A percentile compares a stretch with the other conserved stretches of the same genome.
Evolutionary conservation across 495 filamentous ascomycete species (phyloP).

Genomic region (Pseudoneurospora amorphoporcata): DNA sequence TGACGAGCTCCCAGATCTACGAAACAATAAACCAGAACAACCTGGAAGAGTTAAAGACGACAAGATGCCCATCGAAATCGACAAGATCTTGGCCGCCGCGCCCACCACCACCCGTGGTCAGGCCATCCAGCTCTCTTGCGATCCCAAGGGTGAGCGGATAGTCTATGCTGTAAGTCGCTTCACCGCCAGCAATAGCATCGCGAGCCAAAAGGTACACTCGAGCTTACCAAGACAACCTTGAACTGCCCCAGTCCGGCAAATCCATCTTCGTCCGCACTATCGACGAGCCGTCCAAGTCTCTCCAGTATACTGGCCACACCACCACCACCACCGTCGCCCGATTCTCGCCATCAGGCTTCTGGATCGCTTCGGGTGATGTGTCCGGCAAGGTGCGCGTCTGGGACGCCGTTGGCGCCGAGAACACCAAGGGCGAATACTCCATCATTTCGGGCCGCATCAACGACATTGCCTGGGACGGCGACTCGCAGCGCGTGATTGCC

Average conservation of each 20-base stretch:
- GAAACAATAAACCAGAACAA: too few relatives aligned
- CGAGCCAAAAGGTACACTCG: neutral
- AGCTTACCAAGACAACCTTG: neutral
- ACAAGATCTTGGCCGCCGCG: constrained; percentile 45
- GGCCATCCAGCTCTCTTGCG: constrained; percentile 81
- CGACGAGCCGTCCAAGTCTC: constrained; percentile 70
- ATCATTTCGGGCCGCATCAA: constrained; percentile 94
- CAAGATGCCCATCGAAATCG: constrained; percentile 41
- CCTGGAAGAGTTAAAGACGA: neutral
- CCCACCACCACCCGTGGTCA: constrained; percentile 79
- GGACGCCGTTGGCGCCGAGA: constrained; percentile 60
- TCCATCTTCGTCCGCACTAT: constrained; percentile 90
- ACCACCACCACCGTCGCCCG: constrained; percentile 80
- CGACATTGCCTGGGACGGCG: constrained; percentile 94
- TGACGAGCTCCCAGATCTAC: neutral
- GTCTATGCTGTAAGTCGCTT: constrained; percentile 70
- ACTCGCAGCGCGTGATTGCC: constrained; percentile 90
- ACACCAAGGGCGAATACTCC: constrained; percentile 75
- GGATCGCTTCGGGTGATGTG: constrained; percentile 86
- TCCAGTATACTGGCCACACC: constrained; percentile 88
- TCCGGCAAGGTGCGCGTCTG: constrained; percentile 79
- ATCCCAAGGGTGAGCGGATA: constrained; percentile 84
- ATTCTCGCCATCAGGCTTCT: constrained; percentile 91
- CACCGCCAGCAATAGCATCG: neutral
- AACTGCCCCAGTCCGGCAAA: constrained; percentile 64